Percentiles rank a stretch among this genome's conserved stretches.
phyloP scores from a whole-genome alignment of 2,329 filamentous ascomycete genomes.

The Pseudocercospora pini-densiflorae region DNA sequence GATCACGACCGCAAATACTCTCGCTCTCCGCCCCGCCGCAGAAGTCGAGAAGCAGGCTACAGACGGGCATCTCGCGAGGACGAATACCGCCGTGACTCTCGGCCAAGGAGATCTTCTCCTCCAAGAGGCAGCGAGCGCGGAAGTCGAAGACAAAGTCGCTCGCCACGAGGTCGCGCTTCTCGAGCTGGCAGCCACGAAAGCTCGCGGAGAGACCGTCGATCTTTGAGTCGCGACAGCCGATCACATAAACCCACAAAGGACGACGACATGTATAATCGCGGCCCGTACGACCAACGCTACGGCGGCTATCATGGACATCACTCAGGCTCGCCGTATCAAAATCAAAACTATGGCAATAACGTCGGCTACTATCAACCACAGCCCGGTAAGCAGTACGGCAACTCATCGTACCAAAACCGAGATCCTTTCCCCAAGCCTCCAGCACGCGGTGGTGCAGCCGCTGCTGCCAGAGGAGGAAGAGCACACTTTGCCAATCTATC shows the following conservation, averaged over 20 bases:
- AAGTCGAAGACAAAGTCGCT: conserved; percentile 27
- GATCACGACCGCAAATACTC: conserved; percentile 23
- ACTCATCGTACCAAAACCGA: conserved; percentile 28
- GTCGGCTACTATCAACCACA: conserved; percentile 38
- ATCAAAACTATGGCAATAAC: conserved; percentile 61
- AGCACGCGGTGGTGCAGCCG: conserved; percentile 51
- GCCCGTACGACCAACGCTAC: conserved; percentile 35
- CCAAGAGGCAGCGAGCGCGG: conserved; percentile 15
- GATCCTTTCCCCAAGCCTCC: conserved; percentile 30
- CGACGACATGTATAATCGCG: conserved; percentile 40
- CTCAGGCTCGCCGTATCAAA: conserved; percentile 58
- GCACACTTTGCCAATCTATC: conserved; percentile 70
- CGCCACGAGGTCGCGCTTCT: conserved; percentile 20
- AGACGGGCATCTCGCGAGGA: conserved; percentile 15
- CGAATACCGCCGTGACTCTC: conserved; percentile 8
- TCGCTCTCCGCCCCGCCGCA: conserved; percentile 29
- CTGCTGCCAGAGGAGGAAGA: conserved; percentile 46
- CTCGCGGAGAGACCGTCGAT: conserved; percentile 20
- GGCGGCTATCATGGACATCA: conserved; percentile 46
- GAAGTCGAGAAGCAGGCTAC: conserved; percentile 8
- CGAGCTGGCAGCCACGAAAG: conserved; percentile 26
- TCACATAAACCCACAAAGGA: conserved; percentile 24
- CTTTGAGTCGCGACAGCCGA: conserved; percentile 34
- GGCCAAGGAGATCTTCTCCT: conserved; percentile 12
- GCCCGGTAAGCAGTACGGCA: conserved; percentile 47